A percentile compares a stretch with the other conserved stretches of the same genome.
phyloP scores from a whole-genome alignment of 257 asterid genomes.

The Scutellaria minor region DNA sequence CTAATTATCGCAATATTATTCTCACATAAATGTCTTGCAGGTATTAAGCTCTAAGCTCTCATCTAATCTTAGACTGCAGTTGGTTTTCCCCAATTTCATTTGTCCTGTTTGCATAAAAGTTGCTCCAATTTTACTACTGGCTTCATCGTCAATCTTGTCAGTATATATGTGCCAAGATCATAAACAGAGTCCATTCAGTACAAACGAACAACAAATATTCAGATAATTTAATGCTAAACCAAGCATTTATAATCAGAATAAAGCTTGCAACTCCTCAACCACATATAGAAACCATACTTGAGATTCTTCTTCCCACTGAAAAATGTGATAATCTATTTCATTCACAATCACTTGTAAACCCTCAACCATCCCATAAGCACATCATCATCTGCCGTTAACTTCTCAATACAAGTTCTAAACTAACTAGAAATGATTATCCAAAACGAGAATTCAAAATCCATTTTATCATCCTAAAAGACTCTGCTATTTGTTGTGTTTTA shows the following conservation, averaged over 20 bases:
- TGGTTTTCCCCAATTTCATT: conserved; percentile 6
- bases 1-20: neutral
- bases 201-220: neutral
- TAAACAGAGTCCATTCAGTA: neutral
- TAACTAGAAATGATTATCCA: no score
- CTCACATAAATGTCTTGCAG: neutral
- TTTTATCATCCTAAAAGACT: neutral
- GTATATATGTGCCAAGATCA: neutral
- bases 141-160: neutral
- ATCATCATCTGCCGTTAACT: neutral
- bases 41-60: neutral
- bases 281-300: neutral
- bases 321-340: neutral
- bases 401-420: neutral
- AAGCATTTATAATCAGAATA: neutral
- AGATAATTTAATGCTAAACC: conserved; percentile 1
- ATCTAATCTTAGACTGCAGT: neutral
- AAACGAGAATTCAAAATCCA: conserved; percentile 1
- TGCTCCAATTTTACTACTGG: neutral
- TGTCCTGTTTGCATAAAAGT: neutral
- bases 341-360: neutral
- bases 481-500: neutral
- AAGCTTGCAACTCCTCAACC: neutral
- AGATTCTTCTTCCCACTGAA: neutral
- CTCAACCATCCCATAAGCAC: neutral